These are phyloP conservation scores for Naganishia antarctica DNA, from an alignment of 768 basidiomycete species.

Conservation along the genomic window DNA sequence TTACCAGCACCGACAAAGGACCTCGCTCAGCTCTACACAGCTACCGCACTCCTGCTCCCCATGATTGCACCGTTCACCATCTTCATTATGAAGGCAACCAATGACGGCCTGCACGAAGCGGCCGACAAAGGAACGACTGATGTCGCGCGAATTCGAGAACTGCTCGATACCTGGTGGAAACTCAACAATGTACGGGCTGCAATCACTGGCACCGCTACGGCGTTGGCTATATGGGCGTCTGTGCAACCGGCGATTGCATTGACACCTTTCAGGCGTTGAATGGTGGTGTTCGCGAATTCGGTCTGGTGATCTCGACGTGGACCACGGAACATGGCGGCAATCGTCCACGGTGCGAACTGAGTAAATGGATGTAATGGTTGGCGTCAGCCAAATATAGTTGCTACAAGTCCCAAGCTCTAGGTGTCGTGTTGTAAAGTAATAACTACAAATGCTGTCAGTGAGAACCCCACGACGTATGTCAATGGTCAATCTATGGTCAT, in stretches of 20 bases:
- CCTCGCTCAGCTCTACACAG: neutral
- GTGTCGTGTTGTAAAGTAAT: neutral
- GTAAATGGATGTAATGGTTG: too few species aligned
- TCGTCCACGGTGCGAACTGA: too few species aligned
- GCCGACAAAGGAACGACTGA: neutral
- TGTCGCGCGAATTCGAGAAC: neutral
- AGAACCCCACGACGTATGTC: too few species aligned
- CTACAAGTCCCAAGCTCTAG: too few species aligned
- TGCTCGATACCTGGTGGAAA: constrained; percentile 18
- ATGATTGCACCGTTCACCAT: constrained; percentile 12
- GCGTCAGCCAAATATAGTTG: too few species aligned
- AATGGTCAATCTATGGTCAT: too few species aligned
- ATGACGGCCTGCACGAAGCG: constrained; percentile 1
- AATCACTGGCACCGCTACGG: neutral
- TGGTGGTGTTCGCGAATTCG: too few species aligned
- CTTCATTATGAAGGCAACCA: neutral
- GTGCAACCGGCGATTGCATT: neutral
- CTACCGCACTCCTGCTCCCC: neutral
- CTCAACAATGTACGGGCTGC: neutral
- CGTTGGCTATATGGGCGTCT: neutral
- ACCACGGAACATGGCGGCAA: too few species aligned
- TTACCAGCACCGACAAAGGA: constrained; percentile 3
- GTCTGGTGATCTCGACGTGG: too few species aligned
- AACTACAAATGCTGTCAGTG: neutral
- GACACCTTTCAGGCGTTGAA: neutral